Conservation (phyloP, 1,284 basidiomycete species). For the Rhodotorula sp. region DNA sequence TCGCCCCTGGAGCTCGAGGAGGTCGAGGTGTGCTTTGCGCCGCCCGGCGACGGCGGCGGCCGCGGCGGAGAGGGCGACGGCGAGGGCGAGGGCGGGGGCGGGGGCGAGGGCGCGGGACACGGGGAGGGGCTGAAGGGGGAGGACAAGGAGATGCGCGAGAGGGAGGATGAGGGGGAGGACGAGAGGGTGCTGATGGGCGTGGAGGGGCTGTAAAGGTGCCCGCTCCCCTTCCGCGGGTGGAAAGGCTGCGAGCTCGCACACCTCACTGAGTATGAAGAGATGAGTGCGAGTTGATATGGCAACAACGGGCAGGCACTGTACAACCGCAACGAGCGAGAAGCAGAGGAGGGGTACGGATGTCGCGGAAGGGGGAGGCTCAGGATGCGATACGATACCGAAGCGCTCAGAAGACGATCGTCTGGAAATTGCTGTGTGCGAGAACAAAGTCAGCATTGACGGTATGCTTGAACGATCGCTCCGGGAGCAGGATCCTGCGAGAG, state of each 20-base stretch:
- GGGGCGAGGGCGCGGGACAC: too few species aligned
- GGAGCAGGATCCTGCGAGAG: neutral
- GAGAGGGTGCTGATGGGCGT: neutral
- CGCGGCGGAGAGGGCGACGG: neutral
- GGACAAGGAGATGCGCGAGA: too few species aligned
- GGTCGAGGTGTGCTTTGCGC: conserved; percentile 36
- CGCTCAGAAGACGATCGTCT: conserved; percentile 34
- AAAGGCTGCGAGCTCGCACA: too few species aligned
- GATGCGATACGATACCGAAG: neutral
- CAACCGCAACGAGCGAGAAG: neutral
- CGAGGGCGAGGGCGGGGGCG: neutral
- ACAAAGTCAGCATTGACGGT: too few species aligned
- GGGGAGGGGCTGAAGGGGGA: too few species aligned
- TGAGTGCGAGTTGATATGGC: too few species aligned
- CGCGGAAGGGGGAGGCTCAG: neutral
- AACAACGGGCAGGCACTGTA: too few species aligned
- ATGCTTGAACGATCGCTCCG: accelerated
- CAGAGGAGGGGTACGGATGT: neutral
- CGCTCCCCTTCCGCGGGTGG: too few species aligned
- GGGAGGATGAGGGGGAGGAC: neutral
- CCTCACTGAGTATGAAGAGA: too few species aligned
- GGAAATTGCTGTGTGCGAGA: conserved; percentile 31
- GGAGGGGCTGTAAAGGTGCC: neutral
- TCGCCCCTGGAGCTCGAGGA: conserved; percentile 33
- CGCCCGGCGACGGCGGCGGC: conserved; percentile 6